Evolutionary conservation across 192 early-diverging fungal genomes (phyloP).

Genomic region (Gaertneriomyces semiglobifer): DNA sequence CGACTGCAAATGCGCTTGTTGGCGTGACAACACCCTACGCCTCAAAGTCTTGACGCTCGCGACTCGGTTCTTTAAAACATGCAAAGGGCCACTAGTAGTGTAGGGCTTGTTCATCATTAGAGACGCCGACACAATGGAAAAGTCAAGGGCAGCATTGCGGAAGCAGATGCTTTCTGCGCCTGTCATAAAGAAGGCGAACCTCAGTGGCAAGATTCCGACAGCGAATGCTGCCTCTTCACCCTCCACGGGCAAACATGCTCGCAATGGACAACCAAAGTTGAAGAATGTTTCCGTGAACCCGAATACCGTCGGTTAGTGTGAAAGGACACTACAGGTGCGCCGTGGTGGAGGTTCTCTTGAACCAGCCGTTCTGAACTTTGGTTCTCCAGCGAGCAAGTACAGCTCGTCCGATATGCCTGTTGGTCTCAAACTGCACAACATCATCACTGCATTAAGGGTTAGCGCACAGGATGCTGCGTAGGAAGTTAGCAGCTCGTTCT

Average conservation of each 20-base stretch:
- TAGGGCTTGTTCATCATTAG: too few relatives aligned
- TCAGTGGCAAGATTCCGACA: background rate
- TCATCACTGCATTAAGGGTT: slow-evolving; percentile 24
- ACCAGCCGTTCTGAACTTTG: background rate
- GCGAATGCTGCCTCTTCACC: background rate
- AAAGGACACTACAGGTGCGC: too few relatives aligned
- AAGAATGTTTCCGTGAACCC: background rate
- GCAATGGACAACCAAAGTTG: background rate
- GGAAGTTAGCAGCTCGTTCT: background rate
- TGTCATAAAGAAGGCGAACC: slow-evolving; percentile 14
- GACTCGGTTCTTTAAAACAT: too few relatives aligned
- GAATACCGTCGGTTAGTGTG: background rate
- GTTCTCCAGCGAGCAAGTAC: background rate
- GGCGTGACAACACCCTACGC: too few relatives aligned
- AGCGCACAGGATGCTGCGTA: background rate
- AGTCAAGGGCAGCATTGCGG: slow-evolving; percentile 16
- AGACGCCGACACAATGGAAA: background rate
- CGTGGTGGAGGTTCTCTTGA: too few relatives aligned
- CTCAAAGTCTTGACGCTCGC: too few relatives aligned
- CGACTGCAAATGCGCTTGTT: too few relatives aligned
- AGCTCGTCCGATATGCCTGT: slow-evolving; percentile 14
- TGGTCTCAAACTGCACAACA: slow-evolving; percentile 24
- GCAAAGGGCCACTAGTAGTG: too few relatives aligned
- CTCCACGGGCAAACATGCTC: background rate
- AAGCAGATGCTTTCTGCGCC: slow-evolving; percentile 22